Evolutionary conservation across 176 grass and related monocot species (phyloP).

Genomic region (Raddia guianensis): DNA sequence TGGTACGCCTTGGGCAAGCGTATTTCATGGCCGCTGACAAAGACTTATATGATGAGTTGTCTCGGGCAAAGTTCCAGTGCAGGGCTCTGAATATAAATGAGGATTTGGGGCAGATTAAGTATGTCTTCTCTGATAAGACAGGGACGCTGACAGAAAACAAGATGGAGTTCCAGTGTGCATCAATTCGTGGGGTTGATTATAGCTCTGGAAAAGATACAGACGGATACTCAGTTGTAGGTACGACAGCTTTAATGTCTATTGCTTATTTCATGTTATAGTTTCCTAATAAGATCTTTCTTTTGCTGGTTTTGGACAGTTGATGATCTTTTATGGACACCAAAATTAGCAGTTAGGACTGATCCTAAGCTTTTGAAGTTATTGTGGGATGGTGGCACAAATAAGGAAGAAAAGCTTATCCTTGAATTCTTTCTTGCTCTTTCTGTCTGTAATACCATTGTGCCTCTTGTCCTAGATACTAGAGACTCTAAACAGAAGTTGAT

Average conservation of each 20-base stretch:
- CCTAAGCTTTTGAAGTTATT: constrained; percentile 59
- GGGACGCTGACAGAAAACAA: constrained; percentile 93
- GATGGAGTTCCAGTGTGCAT: constrained; percentile 76
- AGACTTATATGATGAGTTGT: constrained; percentile 66
- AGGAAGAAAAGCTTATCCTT: constrained; percentile 51
- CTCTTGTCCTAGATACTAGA: constrained; percentile 61
- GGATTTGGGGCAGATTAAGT: constrained; percentile 88
- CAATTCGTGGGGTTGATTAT: constrained; percentile 71
- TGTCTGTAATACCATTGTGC: constrained; percentile 82
- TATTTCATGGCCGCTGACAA: constrained; percentile 71
- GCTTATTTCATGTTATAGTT: constrained; percentile 25
- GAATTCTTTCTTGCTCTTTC: constrained; percentile 82
- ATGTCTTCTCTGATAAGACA: constrained; percentile 92
- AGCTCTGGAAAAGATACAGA: constrained; percentile 44
- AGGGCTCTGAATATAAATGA: constrained; percentile 95
- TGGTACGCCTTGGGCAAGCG: constrained; percentile 74
- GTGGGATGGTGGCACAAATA: constrained; percentile 42
- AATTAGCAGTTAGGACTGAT: constrained; percentile 66
- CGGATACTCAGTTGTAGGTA: constrained; percentile 78
- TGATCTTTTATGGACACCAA: constrained; percentile 77
- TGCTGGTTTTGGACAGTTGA: constrained; percentile 57
- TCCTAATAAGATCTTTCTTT: constrained; percentile 31
- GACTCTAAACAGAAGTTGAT: constrained; percentile 72
- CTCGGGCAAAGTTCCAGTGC: constrained; percentile 70
- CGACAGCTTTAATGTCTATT: constrained; percentile 6